Conservation (phyloP, 306 rosid species). For the Quercus berberidifolia region DNA sequence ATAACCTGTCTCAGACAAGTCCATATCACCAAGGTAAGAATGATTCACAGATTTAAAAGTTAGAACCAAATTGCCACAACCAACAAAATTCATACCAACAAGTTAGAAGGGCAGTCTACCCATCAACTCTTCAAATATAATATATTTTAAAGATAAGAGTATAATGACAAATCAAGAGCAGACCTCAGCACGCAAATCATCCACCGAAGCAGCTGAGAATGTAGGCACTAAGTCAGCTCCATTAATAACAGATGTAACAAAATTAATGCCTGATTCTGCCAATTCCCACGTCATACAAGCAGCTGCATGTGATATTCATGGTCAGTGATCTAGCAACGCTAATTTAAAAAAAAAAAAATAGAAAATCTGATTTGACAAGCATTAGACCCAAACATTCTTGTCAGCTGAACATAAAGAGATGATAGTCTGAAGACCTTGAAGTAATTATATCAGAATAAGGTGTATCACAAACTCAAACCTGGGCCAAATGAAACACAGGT, state of each 20-base stretch:
- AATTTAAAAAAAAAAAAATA: not conserved
- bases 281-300: constrained; percentile 99
- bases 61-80: not conserved
- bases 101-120: constrained; percentile 10
- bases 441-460: constrained; percentile 4
- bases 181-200: constrained; percentile 92
- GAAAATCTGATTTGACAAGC: not conserved
- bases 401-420: constrained; percentile 4
- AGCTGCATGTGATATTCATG: constrained; percentile 51
- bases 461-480: constrained; percentile 41
- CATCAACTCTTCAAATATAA: not conserved
- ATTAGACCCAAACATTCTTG: constrained; percentile 4
- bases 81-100: not conserved
- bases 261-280: constrained; percentile 77
- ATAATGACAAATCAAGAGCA: constrained; percentile 6
- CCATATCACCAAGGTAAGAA: constrained; percentile 4
- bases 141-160: not conserved
- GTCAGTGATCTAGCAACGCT: constrained; percentile 25
- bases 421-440: not conserved
- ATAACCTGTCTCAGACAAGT: not conserved
- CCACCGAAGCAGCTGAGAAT: constrained; percentile 93
- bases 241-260: constrained; percentile 83
- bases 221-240: constrained; percentile 98
- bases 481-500: constrained; percentile 92
- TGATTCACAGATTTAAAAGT: not conserved